Percentiles rank a stretch among this genome's conserved stretches.
Evolutionary conservation across 2,329 filamentous ascomycete genomes (phyloP).

Genomic region (Venturia oleaginea): DNA sequence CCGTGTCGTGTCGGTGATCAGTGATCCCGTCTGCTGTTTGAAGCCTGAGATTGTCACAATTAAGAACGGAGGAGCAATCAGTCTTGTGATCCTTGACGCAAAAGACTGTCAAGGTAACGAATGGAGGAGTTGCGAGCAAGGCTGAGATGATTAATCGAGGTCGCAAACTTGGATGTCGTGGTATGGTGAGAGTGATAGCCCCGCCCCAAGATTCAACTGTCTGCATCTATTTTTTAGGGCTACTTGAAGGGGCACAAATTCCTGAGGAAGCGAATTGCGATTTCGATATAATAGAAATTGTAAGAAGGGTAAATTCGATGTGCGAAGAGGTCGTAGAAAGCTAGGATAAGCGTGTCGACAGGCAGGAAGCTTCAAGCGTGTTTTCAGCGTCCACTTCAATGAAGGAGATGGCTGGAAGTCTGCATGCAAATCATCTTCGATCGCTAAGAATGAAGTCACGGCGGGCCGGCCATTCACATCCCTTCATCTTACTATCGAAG

Average conservation of each 20-base stretch:
- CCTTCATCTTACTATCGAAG: too few species aligned
- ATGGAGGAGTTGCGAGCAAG: background rate
- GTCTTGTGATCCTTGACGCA: background rate
- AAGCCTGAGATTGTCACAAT: background rate
- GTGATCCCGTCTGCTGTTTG: background rate
- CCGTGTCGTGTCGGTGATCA: background rate
- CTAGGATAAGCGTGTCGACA: background rate
- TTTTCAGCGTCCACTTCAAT: too few species aligned
- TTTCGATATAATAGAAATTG: background rate
- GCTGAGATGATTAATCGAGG: background rate
- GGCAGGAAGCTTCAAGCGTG: too few species aligned
- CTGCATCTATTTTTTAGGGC: background rate
- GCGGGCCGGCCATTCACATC: too few species aligned
- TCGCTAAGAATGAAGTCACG: too few species aligned
- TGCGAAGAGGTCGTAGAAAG: background rate
- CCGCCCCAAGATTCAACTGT: background rate
- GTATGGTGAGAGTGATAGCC: background rate
- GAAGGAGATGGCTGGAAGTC: too few species aligned
- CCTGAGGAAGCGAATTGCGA: background rate
- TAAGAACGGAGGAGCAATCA: background rate
- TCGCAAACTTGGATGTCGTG: background rate
- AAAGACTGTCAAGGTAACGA: background rate
- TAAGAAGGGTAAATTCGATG: background rate
- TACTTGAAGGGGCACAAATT: background rate
- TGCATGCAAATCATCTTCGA: too few species aligned